These are phyloP conservation scores for Flaveria sonorensis DNA, from an alignment of 129 eudicot species.

Conservation along the genomic window DNA sequence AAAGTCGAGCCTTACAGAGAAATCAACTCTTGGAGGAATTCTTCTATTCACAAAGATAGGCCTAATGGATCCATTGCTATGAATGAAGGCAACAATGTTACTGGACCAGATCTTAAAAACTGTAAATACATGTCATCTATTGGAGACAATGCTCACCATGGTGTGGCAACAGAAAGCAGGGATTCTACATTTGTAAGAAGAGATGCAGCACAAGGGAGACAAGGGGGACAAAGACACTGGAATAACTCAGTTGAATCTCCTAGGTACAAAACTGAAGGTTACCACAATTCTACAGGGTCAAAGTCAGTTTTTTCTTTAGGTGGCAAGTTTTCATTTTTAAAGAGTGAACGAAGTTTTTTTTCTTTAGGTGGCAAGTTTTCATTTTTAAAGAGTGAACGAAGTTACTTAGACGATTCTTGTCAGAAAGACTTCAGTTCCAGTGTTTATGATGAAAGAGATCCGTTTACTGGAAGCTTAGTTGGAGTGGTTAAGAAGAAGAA, in stretches of 20 bases:
- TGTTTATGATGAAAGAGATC: slow-evolving; percentile 70
- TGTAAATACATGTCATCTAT: slow-evolving; percentile 40
- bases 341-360: slow-evolving; percentile 51
- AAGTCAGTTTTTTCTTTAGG: slow-evolving; percentile 44
- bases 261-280: slow-evolving; percentile 46
- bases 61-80: slow-evolving; percentile 32
- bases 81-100: slow-evolving; percentile 34
- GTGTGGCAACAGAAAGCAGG: slow-evolving; percentile 28
- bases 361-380: slow-evolving; percentile 48
- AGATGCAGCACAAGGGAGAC: slow-evolving; percentile 48
- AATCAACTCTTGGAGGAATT: slow-evolving; percentile 57
- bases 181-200: slow-evolving; percentile 50
- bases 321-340: slow-evolving; percentile 53
- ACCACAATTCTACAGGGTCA: slow-evolving; percentile 40
- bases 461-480: slow-evolving; percentile 63
- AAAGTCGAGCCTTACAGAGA: slow-evolving; percentile 58
- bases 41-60: slow-evolving; percentile 49
- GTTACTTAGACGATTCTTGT: slow-evolving; percentile 57
- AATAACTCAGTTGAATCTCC: slow-evolving; percentile 48
- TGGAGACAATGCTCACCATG: slow-evolving; percentile 55
- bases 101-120: slow-evolving; percentile 32
- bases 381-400: slow-evolving; percentile 53
- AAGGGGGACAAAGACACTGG: slow-evolving; percentile 52
- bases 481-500: slow-evolving; percentile 83
- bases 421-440: slow-evolving; percentile 47